Conservation (phyloP, 805 yeast genomes). For the Zygoascus bituminiphila region DNA sequence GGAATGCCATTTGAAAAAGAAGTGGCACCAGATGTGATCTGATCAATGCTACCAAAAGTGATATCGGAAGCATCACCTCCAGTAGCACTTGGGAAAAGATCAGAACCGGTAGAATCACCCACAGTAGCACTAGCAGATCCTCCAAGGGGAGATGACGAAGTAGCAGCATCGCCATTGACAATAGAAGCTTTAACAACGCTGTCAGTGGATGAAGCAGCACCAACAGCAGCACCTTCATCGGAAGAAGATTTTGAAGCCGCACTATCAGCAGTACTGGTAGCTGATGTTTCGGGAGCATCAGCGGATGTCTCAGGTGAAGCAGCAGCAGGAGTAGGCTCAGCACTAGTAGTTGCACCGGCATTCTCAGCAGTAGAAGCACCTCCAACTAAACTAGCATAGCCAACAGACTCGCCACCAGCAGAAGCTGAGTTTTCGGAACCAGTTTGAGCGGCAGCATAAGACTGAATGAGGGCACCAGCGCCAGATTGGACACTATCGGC, state of each 20-base stretch:
- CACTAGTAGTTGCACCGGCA: slow-evolving; percentile 3
- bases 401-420: slow-evolving; percentile 24
- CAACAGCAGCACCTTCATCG: not conserved
- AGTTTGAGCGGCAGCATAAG: slow-evolving; percentile 4
- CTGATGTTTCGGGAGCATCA: slow-evolving; percentile 1
- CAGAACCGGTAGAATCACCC: not conserved
- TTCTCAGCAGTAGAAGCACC: slow-evolving; percentile 7
- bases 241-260: not conserved
- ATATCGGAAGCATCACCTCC: not conserved
- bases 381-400: not conserved
- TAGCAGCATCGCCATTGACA: slow-evolving; percentile 3
- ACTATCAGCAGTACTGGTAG: slow-evolving; percentile 1
- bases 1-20: not conserved
- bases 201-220: slow-evolving; percentile 5
- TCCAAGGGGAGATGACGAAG: slow-evolving; percentile 4
- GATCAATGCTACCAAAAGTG: not conserved
- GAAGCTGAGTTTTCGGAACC: slow-evolving; percentile 25
- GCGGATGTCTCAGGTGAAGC: not conserved
- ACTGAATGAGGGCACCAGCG: slow-evolving; percentile 13
- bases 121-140: not conserved
- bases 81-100: not conserved
- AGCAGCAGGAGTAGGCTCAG: slow-evolving; percentile 4
- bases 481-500: slow-evolving; percentile 16
- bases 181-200: slow-evolving; percentile 1
- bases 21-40: not conserved